Percentiles rank a stretch among this genome's conserved stretches.
Evolutionary conservation across 192 early-diverging fungal genomes (phyloP).

Genomic region (Irineochytrium annulatum): DNA sequence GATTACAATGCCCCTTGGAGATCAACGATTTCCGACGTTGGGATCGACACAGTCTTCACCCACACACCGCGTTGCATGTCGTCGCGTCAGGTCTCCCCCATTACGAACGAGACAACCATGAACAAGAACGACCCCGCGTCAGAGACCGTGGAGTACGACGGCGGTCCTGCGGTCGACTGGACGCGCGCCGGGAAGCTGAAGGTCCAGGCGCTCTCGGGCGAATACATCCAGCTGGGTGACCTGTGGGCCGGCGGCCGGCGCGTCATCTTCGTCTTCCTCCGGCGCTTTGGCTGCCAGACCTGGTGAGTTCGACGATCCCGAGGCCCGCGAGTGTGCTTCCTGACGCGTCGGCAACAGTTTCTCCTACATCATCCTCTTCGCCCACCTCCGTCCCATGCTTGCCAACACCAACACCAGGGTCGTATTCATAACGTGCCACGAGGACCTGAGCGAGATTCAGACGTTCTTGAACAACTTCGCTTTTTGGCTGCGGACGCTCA

Average conservation of each 20-base stretch:
- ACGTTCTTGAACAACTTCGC: neutral
- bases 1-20: too few species aligned
- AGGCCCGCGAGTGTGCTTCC: too few species aligned
- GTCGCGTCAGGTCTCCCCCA: too few species aligned
- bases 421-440: slow-evolving; percentile 2
- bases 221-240: neutral
- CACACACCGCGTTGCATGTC: too few species aligned
- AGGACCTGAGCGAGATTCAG: neutral
- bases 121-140: too few species aligned
- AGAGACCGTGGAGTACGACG: too few species aligned
- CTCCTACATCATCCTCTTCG: slow-evolving; percentile 2
- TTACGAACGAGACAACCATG: too few species aligned
- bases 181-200: too few species aligned
- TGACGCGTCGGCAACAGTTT: neutral
- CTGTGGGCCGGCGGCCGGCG: neutral
- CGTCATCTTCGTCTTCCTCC: slow-evolving; percentile 3
- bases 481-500: neutral
- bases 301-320: neutral
- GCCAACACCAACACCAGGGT: neutral
- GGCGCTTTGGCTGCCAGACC: slow-evolving; percentile 1
- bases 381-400: neutral
- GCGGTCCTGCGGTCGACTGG: too few species aligned
- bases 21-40: too few species aligned
- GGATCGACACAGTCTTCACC: too few species aligned
- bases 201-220: too few species aligned